A percentile compares a stretch with the other conserved stretches of the same genome.
These are phyloP conservation scores for Blastobotrys illinoisensis DNA, from an alignment of 1,139 yeast genomes.

Conservation along the genomic window DNA sequence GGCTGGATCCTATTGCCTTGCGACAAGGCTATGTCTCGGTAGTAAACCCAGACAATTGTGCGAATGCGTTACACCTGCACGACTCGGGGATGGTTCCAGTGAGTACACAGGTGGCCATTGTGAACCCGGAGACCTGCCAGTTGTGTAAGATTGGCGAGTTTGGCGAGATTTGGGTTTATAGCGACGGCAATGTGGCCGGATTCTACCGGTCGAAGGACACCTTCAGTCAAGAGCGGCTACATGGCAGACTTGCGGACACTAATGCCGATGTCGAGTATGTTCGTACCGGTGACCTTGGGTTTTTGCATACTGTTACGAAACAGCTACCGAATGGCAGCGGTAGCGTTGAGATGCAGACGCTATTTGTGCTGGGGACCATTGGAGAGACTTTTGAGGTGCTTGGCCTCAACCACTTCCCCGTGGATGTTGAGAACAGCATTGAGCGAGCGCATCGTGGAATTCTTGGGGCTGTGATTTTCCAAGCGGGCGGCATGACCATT, in stretches of 20 bases:
- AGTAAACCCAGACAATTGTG: conserved; percentile 65
- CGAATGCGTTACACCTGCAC: conserved; percentile 70
- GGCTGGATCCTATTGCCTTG: conserved; percentile 80
- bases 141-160: conserved; percentile 88
- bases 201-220: conserved; percentile 43
- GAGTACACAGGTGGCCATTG: conserved; percentile 88
- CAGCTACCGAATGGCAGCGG: conserved; percentile 37
- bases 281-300: conserved; percentile 93
- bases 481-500: conserved; percentile 77
- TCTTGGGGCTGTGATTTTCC: conserved; percentile 58
- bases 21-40: conserved; percentile 82
- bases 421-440: conserved; percentile 73
- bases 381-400: conserved; percentile 86
- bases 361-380: conserved; percentile 79
- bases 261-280: conserved; percentile 59
- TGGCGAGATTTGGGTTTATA: conserved; percentile 96
- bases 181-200: conserved; percentile 71
- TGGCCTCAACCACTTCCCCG: conserved; percentile 88
- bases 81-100: conserved; percentile 97
- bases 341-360: conserved; percentile 61
- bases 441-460: conserved; percentile 61
- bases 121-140: conserved; percentile 81
- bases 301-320: conserved; percentile 65
- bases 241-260: conserved; percentile 56
- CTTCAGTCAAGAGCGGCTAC: conserved; percentile 45